Percentiles rank a stretch among this genome's conserved stretches.
These are phyloP conservation scores for Fusarium sp. DNA, from an alignment of 2,329 filamentous ascomycete genomes.

Conservation along the genomic window DNA sequence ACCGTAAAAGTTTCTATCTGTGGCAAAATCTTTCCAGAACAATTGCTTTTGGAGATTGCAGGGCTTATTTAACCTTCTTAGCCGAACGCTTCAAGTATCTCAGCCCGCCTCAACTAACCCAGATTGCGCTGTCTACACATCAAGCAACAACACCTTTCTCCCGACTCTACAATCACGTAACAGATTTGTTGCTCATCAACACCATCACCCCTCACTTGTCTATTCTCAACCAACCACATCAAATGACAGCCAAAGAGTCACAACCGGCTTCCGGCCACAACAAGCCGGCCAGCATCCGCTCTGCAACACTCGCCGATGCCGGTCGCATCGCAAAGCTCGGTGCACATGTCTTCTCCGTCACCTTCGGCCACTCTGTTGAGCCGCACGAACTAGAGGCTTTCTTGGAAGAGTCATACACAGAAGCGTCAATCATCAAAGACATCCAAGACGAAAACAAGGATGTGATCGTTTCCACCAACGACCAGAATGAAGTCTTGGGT, in stretches of 20 bases:
- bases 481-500: conserved; percentile 51
- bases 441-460: conserved; percentile 47
- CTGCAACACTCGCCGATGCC: conserved; percentile 18
- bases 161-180: too few species aligned
- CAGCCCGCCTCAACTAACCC: not conserved
- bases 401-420: conserved; percentile 56
- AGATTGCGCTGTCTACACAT: too few species aligned
- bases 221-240: not conserved
- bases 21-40: conserved; percentile 20
- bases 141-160: too few species aligned
- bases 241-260: conserved; percentile 8
- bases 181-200: not conserved
- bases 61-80: not conserved
- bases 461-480: conserved; percentile 44
- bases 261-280: not conserved
- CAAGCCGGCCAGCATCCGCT: conserved; percentile 13
- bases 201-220: not conserved
- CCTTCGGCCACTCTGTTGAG: conserved; percentile 61
- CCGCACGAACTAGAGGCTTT: conserved; percentile 56
- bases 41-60: not conserved
- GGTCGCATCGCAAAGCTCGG: conserved; percentile 54
- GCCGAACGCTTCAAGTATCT: not conserved
- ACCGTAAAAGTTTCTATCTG: not conserved
- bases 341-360: conserved; percentile 54
- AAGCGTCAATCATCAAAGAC: conserved; percentile 51